Evolutionary conservation across 257 asterid species (phyloP), one percentile per base, ranked within the genome.

Genomic region (Verbena officinalis): DNA sequence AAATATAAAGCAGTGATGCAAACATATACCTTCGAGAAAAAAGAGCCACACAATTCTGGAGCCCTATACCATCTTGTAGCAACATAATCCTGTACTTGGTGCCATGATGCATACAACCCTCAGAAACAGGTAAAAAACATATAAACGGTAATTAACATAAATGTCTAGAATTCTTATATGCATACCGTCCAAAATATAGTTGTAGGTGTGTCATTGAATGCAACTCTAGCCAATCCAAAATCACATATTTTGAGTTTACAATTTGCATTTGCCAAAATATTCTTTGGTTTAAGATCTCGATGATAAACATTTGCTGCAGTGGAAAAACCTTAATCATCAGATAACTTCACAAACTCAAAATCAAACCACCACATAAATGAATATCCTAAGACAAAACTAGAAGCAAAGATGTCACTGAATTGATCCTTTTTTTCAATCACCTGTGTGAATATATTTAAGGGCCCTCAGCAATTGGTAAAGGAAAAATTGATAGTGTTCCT

Each of bases 181-280:
- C 70, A 68, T 83, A 91, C 98, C 96, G 98, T 91, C 98, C 98
- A 91, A 75, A 91, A 84, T 67, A 91, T 78, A 27, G 95, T 88
- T 6, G 95, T 91, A 8, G 98, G 94, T 14, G 96, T 84, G 77
- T 88, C 96, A 59, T 20, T 91, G 87, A 91, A 91, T 63, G 96
- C 95, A 77, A 84, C 98, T 81, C 98, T 88, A 20, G 98, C 98
- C 86, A 88, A 78, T 68, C 98, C 98, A 62, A 91, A 89, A 86
- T 91, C 98, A 73, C 98, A 91, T 60, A 91, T 84, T 75, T 91
- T 91, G 71, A 91, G 98, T 76, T 91, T 91, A 75, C 96, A 91
- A 65, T 91, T 91, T 59, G 96, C 98, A 88, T 91, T 91, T 57
- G 98, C 98, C 74, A 91, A 76, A 38, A 91, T 88, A 67, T 91